Base-by-base conservation (phyloP, 768 basidiomycete genomes). In the Coprinopsis marcescibilis region DNA sequence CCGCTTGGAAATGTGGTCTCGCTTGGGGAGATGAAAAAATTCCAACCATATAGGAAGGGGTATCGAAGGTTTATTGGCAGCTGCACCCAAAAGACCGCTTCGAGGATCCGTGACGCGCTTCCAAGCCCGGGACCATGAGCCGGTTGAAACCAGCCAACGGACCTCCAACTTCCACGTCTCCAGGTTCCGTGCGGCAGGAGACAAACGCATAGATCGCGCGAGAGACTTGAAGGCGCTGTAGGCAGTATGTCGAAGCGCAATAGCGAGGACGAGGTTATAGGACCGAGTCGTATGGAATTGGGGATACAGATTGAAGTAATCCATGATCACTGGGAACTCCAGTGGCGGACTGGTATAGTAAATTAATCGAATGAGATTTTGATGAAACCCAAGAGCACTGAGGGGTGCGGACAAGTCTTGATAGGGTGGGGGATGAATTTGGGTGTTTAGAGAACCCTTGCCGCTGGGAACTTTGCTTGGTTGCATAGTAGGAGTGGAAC, bases 11-110 rank as follows among this genome's bases (percentile, higher is more conserved):
- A 15, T 15, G 33, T 38, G 26, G n/a, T 50, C 25, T 17, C 13
- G 20, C 41, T 41, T 45, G 29, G 42, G 38, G 13, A 68, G 66
- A 38, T 70, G 68, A 53, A 78, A 75, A 52, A 86, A 76, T 51
- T 86, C 83, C 35, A 78, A 48, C 83, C 81, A 85, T 42, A 86
- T 60, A 3, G 63, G 57, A 21, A 78, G 65, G 21, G 73, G 76
- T 25, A 72, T 62, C 12, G 55, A 46, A 13, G 34, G 35, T n/a
- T 20, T 24, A 12, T 42, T 24, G 20, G 46, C 33, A 6, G 36
- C 17, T 41, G 37, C 14, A 33, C 32, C 29, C 29, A 12, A 13
- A 15, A 43, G 29, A 34, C 26, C 17, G 41, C n/a, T 3, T 27
- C n/a, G 33, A 13, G 43, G 24, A 19, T 39, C 26, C 13, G 45